phyloP scores from a whole-genome alignment of 208 protist species.

The Acanthamoeba sp. region DNA sequence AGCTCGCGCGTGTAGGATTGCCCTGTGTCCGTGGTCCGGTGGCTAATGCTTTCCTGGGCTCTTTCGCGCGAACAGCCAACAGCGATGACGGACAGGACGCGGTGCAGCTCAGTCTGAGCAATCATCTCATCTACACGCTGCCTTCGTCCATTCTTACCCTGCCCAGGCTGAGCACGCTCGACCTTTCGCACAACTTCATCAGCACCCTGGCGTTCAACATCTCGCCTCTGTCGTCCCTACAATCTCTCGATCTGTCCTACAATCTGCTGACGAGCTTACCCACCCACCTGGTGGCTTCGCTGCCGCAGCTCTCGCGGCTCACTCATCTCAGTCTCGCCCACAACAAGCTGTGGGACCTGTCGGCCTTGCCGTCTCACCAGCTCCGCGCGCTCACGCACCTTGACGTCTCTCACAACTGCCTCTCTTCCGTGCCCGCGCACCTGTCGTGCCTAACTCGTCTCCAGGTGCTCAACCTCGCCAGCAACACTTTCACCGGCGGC shows the following conservation, averaged over 20 bases:
- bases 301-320: not conserved
- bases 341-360: constrained; percentile 45
- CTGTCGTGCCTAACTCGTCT: not conserved
- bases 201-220: constrained; percentile 26
- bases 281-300: not conserved
- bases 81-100: not conserved
- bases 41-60: no score
- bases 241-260: not conserved
- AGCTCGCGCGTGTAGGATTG: no score
- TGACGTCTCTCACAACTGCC: constrained; percentile 18
- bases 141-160: not conserved
- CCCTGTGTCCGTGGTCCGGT: no score
- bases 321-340: constrained; percentile 28
- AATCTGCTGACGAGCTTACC: not conserved
- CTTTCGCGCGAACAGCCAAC: no score
- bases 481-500: constrained; percentile 13
- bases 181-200: constrained; percentile 59
- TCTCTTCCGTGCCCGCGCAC: not conserved
- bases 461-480: not conserved
- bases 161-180: not conserved
- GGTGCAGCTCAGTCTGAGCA: not conserved
- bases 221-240: not conserved
- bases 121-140: not conserved
- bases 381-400: not conserved
- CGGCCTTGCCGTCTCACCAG: not conserved